Evolutionary conservation across 306 rosid species (phyloP), one percentile per base, ranked within the genome.

Genomic region (Vigna radiata): DNA sequence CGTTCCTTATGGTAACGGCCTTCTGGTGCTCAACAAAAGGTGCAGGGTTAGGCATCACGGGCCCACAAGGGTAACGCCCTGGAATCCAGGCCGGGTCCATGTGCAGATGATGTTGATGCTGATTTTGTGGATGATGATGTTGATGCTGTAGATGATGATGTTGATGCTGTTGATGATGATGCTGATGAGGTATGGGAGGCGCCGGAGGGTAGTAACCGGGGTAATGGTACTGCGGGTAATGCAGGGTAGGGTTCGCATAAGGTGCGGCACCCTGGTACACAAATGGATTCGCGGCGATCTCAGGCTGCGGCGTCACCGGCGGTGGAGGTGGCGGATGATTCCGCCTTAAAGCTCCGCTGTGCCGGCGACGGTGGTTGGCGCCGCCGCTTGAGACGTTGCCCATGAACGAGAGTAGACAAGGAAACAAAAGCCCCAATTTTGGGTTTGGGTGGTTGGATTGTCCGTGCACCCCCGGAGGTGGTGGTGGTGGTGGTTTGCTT

Each of bases 11-110:
- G n/a, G 96, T 96, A 62, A 89, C 97, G 58, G 97, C 97, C 79
- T 96, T 92, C 94, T 89, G 98, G 18, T 96, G 93, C 85, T 96
- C 99, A 13, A 96, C 91, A 41, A 81, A 88, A 1, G 97, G 96
- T 25, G 73, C 27, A 53, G 80, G 96, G 2, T 77, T 83, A 33
- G 79, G 71, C 88, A 87, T 65, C 4, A 78, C 69, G 6, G 93
- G 87, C 7, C 88, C 90, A 50, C 82, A 84, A 29, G 89, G 91
- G 82, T 88, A 86, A 71, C 86, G 77, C 17, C 88, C 89, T 8
- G 83, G 88, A 49, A 75, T 77, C 97, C 96, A 87, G 21, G 73
- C 56, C 0, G 79, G 77, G 25, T 72, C 70, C 70, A 68, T 72
- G 14, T 71, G 83, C 0, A 68, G 76, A 6, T 31, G 85, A 21